These are phyloP conservation scores for Quercus ilex DNA, from an alignment of 306 rosid genomes.

Conservation along the genomic window DNA sequence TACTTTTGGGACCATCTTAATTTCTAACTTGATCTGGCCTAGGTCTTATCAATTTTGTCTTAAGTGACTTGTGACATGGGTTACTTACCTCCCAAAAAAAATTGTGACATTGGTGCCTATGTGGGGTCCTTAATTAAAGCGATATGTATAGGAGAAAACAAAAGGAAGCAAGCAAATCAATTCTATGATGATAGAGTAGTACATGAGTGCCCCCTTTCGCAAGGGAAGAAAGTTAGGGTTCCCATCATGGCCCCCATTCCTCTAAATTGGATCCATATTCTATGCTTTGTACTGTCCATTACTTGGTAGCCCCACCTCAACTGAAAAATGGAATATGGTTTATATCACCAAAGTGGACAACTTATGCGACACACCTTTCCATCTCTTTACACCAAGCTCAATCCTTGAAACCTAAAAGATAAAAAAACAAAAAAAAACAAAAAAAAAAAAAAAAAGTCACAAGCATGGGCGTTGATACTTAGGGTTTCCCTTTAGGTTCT, in stretches of 20 bases:
- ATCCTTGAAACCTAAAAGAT: slow-evolving; percentile 17
- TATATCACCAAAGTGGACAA: slow-evolving; percentile 49
- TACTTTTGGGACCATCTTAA: slow-evolving; percentile 39
- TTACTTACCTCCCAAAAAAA: background rate
- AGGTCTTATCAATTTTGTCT: slow-evolving; percentile 27
- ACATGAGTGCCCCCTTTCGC: slow-evolving; percentile 67
- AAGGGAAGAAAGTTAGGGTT: slow-evolving; percentile 71
- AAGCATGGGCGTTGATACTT: slow-evolving; percentile 39
- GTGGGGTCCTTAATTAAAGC: slow-evolving; percentile 43
- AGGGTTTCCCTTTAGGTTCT: slow-evolving; percentile 18
- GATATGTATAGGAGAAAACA: slow-evolving; percentile 44
- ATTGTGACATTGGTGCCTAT: slow-evolving; percentile 26
- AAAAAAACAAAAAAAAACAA: background rate
- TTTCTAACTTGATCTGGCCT: slow-evolving; percentile 30
- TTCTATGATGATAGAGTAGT: slow-evolving; percentile 50
- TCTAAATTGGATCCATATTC: slow-evolving; percentile 55
- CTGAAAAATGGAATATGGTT: slow-evolving; percentile 44
- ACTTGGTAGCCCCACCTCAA: slow-evolving; percentile 39
- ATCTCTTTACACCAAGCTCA: slow-evolving; percentile 8
- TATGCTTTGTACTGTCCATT: slow-evolving; percentile 52
- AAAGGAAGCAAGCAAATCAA: slow-evolving; percentile 68
- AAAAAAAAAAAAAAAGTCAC: slow-evolving; percentile 27
- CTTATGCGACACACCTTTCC: slow-evolving; percentile 50
- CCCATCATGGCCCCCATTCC: slow-evolving; percentile 49
- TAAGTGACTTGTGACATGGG: slow-evolving; percentile 21